phyloP scores from a whole-genome alignment of 2,329 filamentous ascomycete species.

The Domatiomyces globalis region DNA sequence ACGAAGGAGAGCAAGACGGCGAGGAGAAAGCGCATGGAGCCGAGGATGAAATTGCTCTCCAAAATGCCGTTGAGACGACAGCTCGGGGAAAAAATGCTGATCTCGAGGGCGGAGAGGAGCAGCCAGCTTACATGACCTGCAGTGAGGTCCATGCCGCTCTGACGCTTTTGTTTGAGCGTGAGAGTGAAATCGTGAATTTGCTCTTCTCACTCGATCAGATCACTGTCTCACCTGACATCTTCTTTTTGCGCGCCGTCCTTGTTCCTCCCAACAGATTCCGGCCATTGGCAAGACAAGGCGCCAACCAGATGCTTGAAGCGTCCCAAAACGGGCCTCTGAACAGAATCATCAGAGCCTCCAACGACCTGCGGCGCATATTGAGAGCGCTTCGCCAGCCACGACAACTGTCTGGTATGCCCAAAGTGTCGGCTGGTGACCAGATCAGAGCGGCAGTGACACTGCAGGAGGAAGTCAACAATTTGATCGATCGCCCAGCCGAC shows the following conservation, averaged over 20 bases:
- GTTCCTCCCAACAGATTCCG: conserved; percentile 88
- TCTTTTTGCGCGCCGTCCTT: conserved; percentile 75
- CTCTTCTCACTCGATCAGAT: conserved; percentile 59
- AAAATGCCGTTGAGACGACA: conserved; percentile 28
- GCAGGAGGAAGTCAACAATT: conserved; percentile 80
- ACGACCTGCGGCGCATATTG: conserved; percentile 51
- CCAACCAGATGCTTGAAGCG: conserved; percentile 70
- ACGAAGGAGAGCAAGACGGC: conserved; percentile 29
- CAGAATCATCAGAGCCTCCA: conserved; percentile 61
- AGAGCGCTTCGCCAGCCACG: conserved; percentile 22
- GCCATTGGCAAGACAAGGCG: conserved; percentile 69
- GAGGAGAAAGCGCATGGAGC: conserved; percentile 44
- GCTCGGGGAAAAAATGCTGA: conserved; percentile 17
- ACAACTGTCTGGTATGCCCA: conserved; percentile 22
- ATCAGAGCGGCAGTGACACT: conserved; percentile 62
- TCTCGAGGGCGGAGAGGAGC: conserved; percentile 28
- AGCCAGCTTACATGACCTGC: conserved; percentile 65
- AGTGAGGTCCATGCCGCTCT: conserved; percentile 72
- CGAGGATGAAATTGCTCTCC: conserved; percentile 43
- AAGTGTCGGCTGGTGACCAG: conserved; percentile 50
- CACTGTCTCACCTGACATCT: conserved; percentile 68
- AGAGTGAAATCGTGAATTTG: conserved; percentile 69
- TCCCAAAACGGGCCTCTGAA: conserved; percentile 83
- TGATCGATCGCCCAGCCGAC: conserved; percentile 81
- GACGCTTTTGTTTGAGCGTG: conserved; percentile 67